phyloP scores from a whole-genome alignment of 331 rosid genomes.

The Quercus lobata region DNA sequence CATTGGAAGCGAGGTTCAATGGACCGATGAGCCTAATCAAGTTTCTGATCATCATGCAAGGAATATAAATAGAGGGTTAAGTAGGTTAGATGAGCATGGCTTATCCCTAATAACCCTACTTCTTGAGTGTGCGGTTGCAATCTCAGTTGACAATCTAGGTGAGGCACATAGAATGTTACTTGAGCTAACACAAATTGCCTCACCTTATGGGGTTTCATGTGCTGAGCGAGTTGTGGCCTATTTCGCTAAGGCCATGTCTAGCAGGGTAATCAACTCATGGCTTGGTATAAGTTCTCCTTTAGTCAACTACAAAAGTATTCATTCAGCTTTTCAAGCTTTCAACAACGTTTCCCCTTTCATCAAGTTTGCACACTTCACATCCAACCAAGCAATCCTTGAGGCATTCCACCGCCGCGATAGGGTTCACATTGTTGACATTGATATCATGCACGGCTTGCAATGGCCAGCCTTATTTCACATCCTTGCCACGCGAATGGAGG shows the following conservation, averaged over 20 bases:
- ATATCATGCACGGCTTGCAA: constrained; percentile 89
- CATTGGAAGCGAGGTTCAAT: constrained; percentile 22
- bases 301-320: constrained; percentile 48
- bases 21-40: constrained; percentile 17
- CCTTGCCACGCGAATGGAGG: constrained; percentile 64
- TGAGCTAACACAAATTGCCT: constrained; percentile 59
- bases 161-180: constrained; percentile 73
- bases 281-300: constrained; percentile 63
- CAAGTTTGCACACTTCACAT: constrained; percentile 82
- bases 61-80: constrained; percentile 3
- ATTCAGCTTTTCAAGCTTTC: constrained; percentile 63
- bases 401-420: constrained; percentile 44
- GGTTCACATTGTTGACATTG: constrained; percentile 77
- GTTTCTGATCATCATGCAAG: constrained; percentile 16
- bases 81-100: constrained; percentile 34
- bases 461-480: constrained; percentile 90
- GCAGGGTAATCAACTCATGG: constrained; percentile 73
- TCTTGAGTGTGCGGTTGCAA: constrained; percentile 79
- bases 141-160: constrained; percentile 65
- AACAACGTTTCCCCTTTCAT: constrained; percentile 76
- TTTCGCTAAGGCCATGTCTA: constrained; percentile 70
- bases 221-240: constrained; percentile 80
- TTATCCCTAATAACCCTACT: constrained; percentile 59
- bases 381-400: constrained; percentile 85
- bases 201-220: constrained; percentile 73